Conservation (phyloP, 352 stramenopile genomes). For the Globisporangium cystogenes region DNA sequence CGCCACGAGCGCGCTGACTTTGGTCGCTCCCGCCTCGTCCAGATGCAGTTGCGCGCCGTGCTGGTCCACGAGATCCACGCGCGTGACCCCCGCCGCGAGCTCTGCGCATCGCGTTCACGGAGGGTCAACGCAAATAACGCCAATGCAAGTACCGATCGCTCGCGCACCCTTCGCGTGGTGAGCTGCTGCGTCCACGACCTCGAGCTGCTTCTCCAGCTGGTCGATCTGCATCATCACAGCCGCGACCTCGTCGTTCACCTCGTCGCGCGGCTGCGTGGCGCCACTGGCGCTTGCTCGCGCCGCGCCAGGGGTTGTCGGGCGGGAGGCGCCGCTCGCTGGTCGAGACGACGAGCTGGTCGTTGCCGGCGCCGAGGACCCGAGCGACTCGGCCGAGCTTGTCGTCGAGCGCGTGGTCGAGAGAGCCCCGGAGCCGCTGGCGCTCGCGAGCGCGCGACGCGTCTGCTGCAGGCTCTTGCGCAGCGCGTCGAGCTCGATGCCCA, state of each 20-base stretch:
- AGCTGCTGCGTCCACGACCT: constrained; percentile 38
- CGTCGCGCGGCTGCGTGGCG: neutral
- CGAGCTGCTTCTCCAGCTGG: constrained; percentile 37
- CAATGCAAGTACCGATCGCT: too few relatives aligned
- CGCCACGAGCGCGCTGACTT: constrained; percentile 37
- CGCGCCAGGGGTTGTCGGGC: constrained; percentile 11
- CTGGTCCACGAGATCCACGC: constrained; percentile 50
- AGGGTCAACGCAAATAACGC: neutral
- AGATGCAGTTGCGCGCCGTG: constrained; percentile 38
- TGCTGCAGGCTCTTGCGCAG: constrained; percentile 26
- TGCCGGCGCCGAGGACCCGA: neutral
- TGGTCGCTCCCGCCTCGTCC: constrained; percentile 28
- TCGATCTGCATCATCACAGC: constrained; percentile 29
- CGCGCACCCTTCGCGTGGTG: constrained; percentile 39
- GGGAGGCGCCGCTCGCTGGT: constrained; percentile 13
- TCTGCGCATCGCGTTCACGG: constrained; percentile 18
- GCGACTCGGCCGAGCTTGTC: constrained; percentile 5
- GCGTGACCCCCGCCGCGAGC: constrained; percentile 25
- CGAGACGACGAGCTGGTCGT: constrained; percentile 10
- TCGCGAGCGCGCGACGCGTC: constrained; percentile 11
- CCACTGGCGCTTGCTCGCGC: constrained; percentile 1
- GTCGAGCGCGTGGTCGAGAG: constrained; percentile 10
- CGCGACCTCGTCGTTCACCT: constrained; percentile 19
- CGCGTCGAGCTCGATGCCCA: constrained; percentile 69
- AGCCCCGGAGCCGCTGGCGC: neutral